phyloP scores from a whole-genome alignment of 2,329 filamentous ascomycete species.

The Beauveria australis region DNA sequence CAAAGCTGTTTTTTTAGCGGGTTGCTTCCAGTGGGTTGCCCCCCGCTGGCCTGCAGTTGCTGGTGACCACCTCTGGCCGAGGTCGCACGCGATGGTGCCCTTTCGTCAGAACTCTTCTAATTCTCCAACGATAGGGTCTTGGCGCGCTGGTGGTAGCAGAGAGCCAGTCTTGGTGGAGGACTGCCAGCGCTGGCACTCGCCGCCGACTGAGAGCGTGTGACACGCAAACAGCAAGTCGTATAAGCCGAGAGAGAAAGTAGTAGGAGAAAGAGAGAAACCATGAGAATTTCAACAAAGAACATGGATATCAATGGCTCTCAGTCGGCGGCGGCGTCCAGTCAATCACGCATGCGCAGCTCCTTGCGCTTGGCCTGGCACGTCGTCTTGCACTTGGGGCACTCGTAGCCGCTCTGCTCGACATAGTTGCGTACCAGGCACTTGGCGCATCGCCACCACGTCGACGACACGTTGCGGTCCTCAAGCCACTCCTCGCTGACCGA shows the following conservation, averaged over 20 bases:
- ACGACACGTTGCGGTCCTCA: conserved; percentile 28
- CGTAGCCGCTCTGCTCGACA: conserved; percentile 31
- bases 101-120: background rate
- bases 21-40: background rate
- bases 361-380: conserved; percentile 37
- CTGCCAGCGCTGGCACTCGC: background rate
- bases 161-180: no score
- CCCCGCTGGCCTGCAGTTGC: background rate
- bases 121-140: no score
- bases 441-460: conserved; percentile 46
- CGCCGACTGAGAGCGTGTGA: conserved; percentile 5
- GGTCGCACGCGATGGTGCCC: background rate
- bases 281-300: background rate
- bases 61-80: background rate
- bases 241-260: background rate
- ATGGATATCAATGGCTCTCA: background rate
- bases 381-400: conserved; percentile 39
- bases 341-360: conserved; percentile 23
- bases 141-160: no score
- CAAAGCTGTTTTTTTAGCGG: background rate
- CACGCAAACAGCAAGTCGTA: background rate
- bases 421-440: conserved; percentile 41
- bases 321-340: background rate
- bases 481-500: conserved; percentile 29
- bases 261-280: background rate